phyloP scores from a whole-genome alignment of 768 basidiomycete genomes.

The Lactifluus echinatus region DNA sequence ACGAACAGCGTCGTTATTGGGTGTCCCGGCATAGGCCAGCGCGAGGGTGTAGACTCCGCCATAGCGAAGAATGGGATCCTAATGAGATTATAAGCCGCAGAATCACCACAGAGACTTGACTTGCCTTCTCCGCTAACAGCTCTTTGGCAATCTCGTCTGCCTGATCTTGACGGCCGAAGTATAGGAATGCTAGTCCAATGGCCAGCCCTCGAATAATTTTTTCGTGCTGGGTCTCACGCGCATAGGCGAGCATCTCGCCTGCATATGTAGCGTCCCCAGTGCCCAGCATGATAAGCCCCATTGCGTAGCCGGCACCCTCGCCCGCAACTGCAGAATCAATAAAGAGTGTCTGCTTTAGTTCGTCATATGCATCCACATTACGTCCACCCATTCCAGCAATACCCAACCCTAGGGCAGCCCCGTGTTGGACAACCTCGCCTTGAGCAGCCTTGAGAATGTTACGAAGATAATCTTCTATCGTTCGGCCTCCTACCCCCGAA shows the following conservation, averaged over 20 bases:
- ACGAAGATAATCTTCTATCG: conserved; percentile 68
- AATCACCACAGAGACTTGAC: conserved; percentile 2
- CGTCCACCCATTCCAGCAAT: conserved; percentile 92
- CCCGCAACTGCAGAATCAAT: conserved; percentile 93
- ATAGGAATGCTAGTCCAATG: conserved; percentile 86
- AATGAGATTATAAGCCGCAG: conserved; percentile 11
- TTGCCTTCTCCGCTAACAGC: conserved; percentile 80
- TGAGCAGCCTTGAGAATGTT: conserved; percentile 67
- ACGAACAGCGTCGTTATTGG: conserved; percentile 88
- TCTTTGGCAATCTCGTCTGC: conserved; percentile 77
- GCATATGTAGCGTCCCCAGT: conserved; percentile 71
- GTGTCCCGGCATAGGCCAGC: conserved; percentile 92
- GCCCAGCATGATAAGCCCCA: conserved; percentile 98
- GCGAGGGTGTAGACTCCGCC: conserved; percentile 97
- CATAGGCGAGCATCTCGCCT: conserved; percentile 94
- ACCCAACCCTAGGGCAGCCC: conserved; percentile 94
- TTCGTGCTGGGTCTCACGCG: conserved; percentile 96
- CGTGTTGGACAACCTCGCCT: conserved; percentile 90
- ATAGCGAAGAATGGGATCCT: conserved; percentile 97
- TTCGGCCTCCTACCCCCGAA: conserved; percentile 35
- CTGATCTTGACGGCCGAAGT: conserved; percentile 87
- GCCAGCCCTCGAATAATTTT: conserved; percentile 97
- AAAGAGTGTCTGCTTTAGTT: conserved; percentile 82
- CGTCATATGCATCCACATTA: conserved; percentile 84
- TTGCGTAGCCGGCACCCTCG: conserved; percentile 92